Base-by-base conservation (phyloP, 2,329 filamentous ascomycete species). In the Beauveria scarabaeidicola region DNA sequence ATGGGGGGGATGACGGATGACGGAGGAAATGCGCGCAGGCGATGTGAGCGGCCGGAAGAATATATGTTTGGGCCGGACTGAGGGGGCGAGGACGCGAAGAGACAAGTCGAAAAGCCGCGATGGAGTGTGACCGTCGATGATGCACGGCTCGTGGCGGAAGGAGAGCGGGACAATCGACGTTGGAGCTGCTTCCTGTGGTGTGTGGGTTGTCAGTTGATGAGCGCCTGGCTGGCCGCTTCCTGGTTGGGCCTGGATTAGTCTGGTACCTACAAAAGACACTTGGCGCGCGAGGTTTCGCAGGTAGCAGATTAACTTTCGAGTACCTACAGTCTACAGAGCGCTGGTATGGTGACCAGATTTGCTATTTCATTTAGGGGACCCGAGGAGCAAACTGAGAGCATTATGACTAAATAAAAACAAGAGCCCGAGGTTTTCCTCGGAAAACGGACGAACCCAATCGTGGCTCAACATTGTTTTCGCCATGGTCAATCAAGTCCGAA, bases 81-180 rank as follows among this genome's bases (percentile, higher is more conserved):
- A 5, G 32, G 32, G 10, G 32, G 32, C 13, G 13, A 36, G 13
- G 32, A 15, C 32, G 32, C 32, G 43, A 41, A 23, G n/a, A 21
- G 43, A 21, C 43, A 6, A 44, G 19, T 23, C 27, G 51, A n/a
- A n/a, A 40, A 17, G 36, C 15, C 29, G 51, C 15, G 19, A 38
- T 36, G 23, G 23, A 17, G 29, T 23, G 29, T 15, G 27, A 44
- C 43, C 17, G 54, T 29, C 46, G 15, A 51, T 43, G 55, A 58
- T 58, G 46, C 7, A 40, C 44, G 55, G 46, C 55, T 44, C 23
- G 46, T 50, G 38, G 46, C 55, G 46, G 54, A 50, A 36, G 43
- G 46, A n/a, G 32, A 58, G 47, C 38, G 38, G 56, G 56, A 52
- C 47, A 58, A 47, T 52, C 21, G 40, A 52, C 23, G 56, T 58